Conservation (phyloP, 2,329 filamentous ascomycete species). For the Albophoma yamanashiensis region DNA sequence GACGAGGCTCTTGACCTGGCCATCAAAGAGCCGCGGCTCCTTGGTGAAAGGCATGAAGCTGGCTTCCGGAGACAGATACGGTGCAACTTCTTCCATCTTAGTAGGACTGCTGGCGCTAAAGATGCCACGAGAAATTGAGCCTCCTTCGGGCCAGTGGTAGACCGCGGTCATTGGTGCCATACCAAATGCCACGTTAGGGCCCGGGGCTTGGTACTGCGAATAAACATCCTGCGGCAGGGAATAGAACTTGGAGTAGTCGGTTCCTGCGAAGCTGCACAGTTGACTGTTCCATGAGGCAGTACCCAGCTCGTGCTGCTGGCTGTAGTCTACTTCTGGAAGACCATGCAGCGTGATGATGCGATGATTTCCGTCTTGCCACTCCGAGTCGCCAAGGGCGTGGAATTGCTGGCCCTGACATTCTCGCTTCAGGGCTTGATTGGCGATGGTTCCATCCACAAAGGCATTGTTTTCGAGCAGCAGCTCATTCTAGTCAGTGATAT, state of each 20-base stretch:
- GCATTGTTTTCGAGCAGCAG: background rate
- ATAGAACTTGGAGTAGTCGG: background rate
- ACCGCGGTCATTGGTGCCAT: background rate
- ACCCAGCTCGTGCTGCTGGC: background rate
- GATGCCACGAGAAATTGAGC: background rate
- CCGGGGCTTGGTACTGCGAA: background rate
- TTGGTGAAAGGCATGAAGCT: too few species aligned
- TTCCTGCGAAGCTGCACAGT: background rate
- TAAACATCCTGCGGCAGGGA: background rate
- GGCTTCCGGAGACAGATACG: background rate
- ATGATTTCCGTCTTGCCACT: background rate
- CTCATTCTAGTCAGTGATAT: background rate
- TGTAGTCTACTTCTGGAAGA: background rate
- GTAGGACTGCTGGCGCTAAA: background rate
- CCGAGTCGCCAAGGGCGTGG: background rate
- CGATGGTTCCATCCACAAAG: background rate
- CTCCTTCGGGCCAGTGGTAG: background rate
- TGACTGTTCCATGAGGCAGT: background rate
- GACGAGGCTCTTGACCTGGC: background rate
- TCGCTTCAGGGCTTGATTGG: background rate
- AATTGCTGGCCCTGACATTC: background rate
- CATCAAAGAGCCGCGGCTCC: background rate
- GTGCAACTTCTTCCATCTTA: too few species aligned
- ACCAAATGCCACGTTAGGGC: background rate
- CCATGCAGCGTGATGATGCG: background rate